Base-by-base conservation (phyloP, 805 yeast species). In the Kodamaea fukazawae region DNA sequence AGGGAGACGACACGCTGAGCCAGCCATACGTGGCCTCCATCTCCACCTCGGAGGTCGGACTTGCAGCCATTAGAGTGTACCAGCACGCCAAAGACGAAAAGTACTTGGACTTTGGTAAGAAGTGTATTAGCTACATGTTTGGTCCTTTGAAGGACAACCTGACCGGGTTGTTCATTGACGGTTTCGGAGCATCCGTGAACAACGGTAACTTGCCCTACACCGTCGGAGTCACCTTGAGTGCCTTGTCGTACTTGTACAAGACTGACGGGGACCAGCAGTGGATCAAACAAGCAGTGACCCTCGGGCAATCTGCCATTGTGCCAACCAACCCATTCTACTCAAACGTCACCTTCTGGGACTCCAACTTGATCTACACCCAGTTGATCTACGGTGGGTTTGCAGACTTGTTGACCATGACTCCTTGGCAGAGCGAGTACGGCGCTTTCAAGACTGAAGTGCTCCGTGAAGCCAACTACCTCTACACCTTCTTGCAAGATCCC, bases 131-230 rank as follows among this genome's bases (percentile, higher is more conserved):
- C 36, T 54, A 34, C 32, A 44, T 49, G 48, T 44, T 47, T 25
- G 33, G 41, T 11, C 37, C 46, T 37, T 43, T 53, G 27, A 55
- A 53, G 34, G 60, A 54, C 37, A 53, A 14, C 16, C 60, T 55
- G 33, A 43, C 50, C 8, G 22, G 29, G 16, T 47, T 56, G 11
- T 52, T 58, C 25, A 55, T 50, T 38, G 63, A 58, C 43, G 61
- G 61, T 6, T 42, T 49, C 12, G 36, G 36, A 10, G 7, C 33
- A 5, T 28, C 20, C 2, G 18, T 31, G 23, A 56, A 61, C 40
- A 44, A 42, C 17, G 66, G 64, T 2, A 58, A 58, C 39, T 48
- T 61, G 13, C 44, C 64, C 5, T 61, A 61, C 46, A 57, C 58
- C 9, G 55, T 51, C 13, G 59, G 59, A 7, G 46, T 48, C 18